Evolutionary conservation across 169 alveolate genomes (phyloP).

Genomic region (Theileria parva): DNA sequence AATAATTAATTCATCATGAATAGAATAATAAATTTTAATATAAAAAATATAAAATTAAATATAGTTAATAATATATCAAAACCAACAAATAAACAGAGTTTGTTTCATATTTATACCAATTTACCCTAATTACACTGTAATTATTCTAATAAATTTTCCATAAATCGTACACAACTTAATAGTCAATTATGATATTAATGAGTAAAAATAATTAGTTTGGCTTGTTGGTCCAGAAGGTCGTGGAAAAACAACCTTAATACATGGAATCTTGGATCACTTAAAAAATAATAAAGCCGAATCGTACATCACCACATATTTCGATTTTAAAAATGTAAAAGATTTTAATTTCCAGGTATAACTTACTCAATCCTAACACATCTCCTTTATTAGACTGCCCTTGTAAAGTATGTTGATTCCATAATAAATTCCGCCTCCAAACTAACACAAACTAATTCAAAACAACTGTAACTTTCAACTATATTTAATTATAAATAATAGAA

Average conservation of each 20-base stretch:
- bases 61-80: too few relatives aligned
- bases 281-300: neutral
- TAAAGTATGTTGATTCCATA: slow-evolving; percentile 16
- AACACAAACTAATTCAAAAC: neutral
- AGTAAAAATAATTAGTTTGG: slow-evolving; percentile 30
- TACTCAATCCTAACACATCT: neutral
- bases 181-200: neutral
- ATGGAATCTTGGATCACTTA: slow-evolving; percentile 8
- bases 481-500: neutral
- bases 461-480: neutral
- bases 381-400: slow-evolving; percentile 22
- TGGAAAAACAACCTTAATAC: slow-evolving; percentile 53
- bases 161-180: neutral
- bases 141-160: too few relatives aligned
- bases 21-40: neutral
- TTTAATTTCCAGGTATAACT: slow-evolving; percentile 48
- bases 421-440: slow-evolving; percentile 5
- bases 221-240: slow-evolving; percentile 66
- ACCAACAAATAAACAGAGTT: too few relatives aligned
- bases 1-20: neutral
- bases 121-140: too few relatives aligned
- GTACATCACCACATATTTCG: slow-evolving; percentile 24
- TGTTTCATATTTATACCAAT: too few relatives aligned
- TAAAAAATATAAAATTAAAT: neutral
- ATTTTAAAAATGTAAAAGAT: slow-evolving; percentile 21